These are phyloP conservation scores for Russula emetica DNA, from an alignment of 768 basidiomycete species.

Conservation along the genomic window DNA sequence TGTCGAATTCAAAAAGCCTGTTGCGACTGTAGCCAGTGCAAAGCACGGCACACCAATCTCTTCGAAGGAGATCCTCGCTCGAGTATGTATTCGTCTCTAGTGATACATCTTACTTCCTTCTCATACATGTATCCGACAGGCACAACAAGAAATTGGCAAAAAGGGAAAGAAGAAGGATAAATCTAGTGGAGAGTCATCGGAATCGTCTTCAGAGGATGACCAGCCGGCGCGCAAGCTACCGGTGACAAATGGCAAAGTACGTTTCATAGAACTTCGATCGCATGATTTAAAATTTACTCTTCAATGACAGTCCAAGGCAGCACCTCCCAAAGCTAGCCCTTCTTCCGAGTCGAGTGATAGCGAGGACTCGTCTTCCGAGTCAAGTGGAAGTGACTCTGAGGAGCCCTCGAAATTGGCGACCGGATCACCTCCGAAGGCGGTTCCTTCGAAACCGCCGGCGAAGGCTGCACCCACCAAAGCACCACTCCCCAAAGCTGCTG, in stretches of 20 bases:
- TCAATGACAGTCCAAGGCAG: conserved; percentile 34
- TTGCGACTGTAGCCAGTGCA: conserved; percentile 19
- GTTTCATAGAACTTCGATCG: background rate
- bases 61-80: conserved; percentile 43
- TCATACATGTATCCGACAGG: background rate
- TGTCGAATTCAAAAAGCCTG: conserved; percentile 32
- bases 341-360: conserved; percentile 29
- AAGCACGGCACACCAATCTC: conserved; percentile 35
- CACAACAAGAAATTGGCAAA: conserved; percentile 22
- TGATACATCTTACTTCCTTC: background rate
- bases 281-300: background rate
- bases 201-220: conserved; percentile 38
- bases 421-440: background rate
- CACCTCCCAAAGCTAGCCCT: conserved; percentile 29
- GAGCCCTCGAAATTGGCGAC: background rate
- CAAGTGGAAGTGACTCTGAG: too few species aligned
- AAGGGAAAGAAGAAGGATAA: conserved; percentile 29
- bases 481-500: conserved; percentile 6
- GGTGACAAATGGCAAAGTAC: conserved; percentile 16
- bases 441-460: conserved; percentile 1
- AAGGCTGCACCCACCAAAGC: conserved; percentile 15
- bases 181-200: conserved; percentile 33
- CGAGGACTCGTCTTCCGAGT: too few species aligned
- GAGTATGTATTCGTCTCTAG: conserved; percentile 29
- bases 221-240: conserved; percentile 35